These are phyloP conservation scores for Trifolium pratense DNA, from an alignment of 306 rosid species.

Conservation along the genomic window DNA sequence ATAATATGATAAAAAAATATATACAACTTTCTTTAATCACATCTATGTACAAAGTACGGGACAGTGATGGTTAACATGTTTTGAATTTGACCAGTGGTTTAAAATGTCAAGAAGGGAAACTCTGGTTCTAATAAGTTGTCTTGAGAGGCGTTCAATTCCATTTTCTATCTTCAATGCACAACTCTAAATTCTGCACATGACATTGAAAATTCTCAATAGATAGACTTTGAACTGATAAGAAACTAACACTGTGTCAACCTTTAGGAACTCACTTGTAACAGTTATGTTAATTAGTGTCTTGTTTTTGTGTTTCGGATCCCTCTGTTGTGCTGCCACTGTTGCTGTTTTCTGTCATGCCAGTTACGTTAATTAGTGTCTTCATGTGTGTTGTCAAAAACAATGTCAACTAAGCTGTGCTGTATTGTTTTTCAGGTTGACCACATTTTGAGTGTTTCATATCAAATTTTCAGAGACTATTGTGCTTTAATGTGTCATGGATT, in stretches of 20 bases:
- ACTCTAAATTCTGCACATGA: constrained; percentile 22
- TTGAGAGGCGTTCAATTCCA: background rate
- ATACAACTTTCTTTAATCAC: background rate
- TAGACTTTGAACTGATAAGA: constrained; percentile 33
- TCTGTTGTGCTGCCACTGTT: too few species aligned
- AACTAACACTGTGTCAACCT: constrained; percentile 20
- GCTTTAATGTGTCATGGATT: too few species aligned
- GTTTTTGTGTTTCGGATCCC: too few species aligned
- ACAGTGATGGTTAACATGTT: background rate
- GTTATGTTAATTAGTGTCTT: too few species aligned
- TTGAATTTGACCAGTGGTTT: constrained; percentile 2
- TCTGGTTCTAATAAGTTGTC: background rate
- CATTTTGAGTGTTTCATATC: too few species aligned
- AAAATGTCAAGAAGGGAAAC: constrained; percentile 39
- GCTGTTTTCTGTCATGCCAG: too few species aligned
- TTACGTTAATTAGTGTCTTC: too few species aligned
- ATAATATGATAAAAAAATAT: too few species aligned
- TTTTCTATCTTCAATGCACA: constrained; percentile 39
- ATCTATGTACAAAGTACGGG: background rate
- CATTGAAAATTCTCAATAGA: constrained; percentile 1
- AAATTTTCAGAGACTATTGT: too few species aligned
- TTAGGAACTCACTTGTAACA: constrained; percentile 40
- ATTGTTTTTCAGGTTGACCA: too few species aligned
- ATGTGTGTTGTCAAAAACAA: too few species aligned
- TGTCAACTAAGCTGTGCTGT: too few species aligned